A percentile compares a stretch with the other conserved stretches of the same genome.
These are phyloP conservation scores for Candida krabiensis DNA, from an alignment of 805 yeast species.

Conservation along the genomic window DNA sequence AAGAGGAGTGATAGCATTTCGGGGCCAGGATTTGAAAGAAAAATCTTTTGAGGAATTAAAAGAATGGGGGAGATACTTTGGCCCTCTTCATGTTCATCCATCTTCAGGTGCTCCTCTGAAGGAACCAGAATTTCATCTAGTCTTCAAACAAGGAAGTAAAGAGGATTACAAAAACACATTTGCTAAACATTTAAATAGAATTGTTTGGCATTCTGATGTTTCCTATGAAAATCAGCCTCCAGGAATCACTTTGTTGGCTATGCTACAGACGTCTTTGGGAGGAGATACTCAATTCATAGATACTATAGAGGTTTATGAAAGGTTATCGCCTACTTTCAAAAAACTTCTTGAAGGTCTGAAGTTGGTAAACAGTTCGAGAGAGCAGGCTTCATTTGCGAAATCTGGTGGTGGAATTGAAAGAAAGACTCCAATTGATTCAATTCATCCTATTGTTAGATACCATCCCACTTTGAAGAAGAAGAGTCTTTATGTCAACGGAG, in stretches of 20 bases:
- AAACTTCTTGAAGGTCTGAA: conserved; percentile 56
- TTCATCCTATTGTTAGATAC: conserved; percentile 64
- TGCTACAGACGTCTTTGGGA: conserved; percentile 53
- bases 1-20: conserved; percentile 65
- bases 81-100: conserved; percentile 71
- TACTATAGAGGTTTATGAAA: conserved; percentile 61
- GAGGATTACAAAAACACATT: conserved; percentile 37
- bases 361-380: conserved; percentile 65
- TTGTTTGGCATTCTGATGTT: conserved; percentile 70
- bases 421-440: conserved; percentile 56
- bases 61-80: conserved; percentile 62
- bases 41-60: conserved; percentile 46
- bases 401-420: conserved; percentile 57
- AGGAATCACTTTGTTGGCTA: conserved; percentile 62
- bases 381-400: conserved; percentile 60
- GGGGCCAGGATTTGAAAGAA: conserved; percentile 62
- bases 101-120: conserved; percentile 66
- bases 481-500: conserved; percentile 51
- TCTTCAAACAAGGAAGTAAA: conserved; percentile 47
- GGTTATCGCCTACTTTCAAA: conserved; percentile 64
- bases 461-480: conserved; percentile 68
- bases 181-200: conserved; percentile 35
- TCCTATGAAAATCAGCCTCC: conserved; percentile 74
- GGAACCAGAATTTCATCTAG: conserved; percentile 59
- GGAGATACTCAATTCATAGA: conserved; percentile 75